Conservation (phyloP, 2,329 filamentous ascomycete species). For the Orbilia quercus region DNA sequence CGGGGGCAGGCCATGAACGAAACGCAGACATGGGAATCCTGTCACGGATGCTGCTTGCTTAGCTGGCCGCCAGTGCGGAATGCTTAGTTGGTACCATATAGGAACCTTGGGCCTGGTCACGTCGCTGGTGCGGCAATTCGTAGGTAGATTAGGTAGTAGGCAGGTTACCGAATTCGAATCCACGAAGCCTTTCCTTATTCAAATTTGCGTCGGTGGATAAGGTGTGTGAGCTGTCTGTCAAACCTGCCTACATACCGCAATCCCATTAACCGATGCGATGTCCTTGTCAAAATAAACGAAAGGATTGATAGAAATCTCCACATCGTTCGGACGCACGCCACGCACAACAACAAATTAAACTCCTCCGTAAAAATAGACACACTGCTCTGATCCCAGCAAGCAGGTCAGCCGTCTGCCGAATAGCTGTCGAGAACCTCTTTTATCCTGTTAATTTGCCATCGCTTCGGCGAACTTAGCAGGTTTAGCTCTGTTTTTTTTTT, state of each 20-base stretch:
- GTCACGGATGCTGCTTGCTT: constrained; percentile 51
- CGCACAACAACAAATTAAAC: constrained; percentile 55
- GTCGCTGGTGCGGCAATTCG: constrained; percentile 45
- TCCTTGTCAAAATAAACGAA: constrained; percentile 39
- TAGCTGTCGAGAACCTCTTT: constrained; percentile 33
- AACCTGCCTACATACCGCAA: constrained; percentile 15
- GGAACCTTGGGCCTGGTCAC: constrained; percentile 40
- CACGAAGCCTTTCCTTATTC: too few relatives aligned
- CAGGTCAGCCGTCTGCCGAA: constrained; percentile 50
- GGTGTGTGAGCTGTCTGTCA: not conserved
- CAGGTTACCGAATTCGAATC: too few relatives aligned
- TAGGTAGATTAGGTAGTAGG: too few relatives aligned
- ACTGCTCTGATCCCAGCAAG: constrained; percentile 33
- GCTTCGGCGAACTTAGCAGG: constrained; percentile 33
- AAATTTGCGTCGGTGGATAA: not conserved
- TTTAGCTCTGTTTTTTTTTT: constrained; percentile 11
- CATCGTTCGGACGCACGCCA: constrained; percentile 40
- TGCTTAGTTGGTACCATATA: constrained; percentile 45
- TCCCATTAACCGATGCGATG: constrained; percentile 33
- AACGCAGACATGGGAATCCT: constrained; percentile 47
- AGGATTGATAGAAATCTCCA: constrained; percentile 42
- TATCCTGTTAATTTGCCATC: constrained; percentile 49
- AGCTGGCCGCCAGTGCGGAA: constrained; percentile 44
- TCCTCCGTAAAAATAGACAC: constrained; percentile 54
- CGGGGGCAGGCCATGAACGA: constrained; percentile 45